Percentiles rank a stretch among this genome's conserved stretches.
Evolutionary conservation across 1,284 basidiomycete species (phyloP).

Genomic region (Cerioporus squamosus): DNA sequence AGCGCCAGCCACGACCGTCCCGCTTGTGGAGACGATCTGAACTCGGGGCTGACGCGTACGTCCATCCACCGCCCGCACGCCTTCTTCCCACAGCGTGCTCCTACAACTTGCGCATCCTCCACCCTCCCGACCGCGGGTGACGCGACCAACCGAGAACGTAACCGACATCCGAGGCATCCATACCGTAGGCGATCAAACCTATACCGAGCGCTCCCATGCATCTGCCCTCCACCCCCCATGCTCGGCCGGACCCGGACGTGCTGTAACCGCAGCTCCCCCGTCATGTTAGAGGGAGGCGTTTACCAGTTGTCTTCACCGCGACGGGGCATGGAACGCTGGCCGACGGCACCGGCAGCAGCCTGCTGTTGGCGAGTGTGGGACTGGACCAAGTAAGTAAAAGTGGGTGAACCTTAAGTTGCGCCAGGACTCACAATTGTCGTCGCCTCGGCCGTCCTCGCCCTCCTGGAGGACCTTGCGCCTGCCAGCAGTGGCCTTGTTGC

Average conservation of each 20-base stretch:
- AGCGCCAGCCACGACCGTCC: conserved; percentile 5
- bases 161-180: conserved; percentile 34
- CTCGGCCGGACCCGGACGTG: conserved; percentile 65
- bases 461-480: conserved; percentile 80
- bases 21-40: background rate
- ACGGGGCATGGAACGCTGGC: conserved; percentile 61
- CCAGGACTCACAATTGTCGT: conserved; percentile 73
- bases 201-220: conserved; percentile 53
- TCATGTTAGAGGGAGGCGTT: conserved; percentile 37
- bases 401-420: conserved; percentile 29
- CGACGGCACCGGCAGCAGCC: conserved; percentile 59
- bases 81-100: conserved; percentile 27
- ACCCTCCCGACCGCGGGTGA: conserved; percentile 24
- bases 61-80: conserved; percentile 19
- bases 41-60: conserved; percentile 1
- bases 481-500: conserved; percentile 62
- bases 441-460: conserved; percentile 75
- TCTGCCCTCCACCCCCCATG: conserved; percentile 63
- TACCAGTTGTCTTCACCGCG: conserved; percentile 80
- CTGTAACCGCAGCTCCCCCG: conserved; percentile 32
- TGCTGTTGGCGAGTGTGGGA: conserved; percentile 84
- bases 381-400: conserved; percentile 42
- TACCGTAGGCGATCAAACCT: conserved; percentile 42
- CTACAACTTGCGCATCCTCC: conserved; percentile 17
- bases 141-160: conserved; percentile 33